Conservation (phyloP, 164 flowering plant genomes). For the Sextonia rubra region DNA sequence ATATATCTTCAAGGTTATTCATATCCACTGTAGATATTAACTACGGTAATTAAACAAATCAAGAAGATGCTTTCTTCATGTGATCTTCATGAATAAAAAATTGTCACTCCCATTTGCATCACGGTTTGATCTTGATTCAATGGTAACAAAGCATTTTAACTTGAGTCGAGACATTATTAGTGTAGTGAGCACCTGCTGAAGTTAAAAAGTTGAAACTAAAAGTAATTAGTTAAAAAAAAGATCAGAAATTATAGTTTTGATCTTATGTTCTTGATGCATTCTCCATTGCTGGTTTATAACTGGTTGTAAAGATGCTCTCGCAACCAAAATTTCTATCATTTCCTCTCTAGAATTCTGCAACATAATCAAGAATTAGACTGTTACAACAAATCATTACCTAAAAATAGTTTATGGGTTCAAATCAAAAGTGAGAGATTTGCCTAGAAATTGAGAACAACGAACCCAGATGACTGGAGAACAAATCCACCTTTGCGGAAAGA, state of each 20-base stretch:
- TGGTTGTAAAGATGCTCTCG: slow-evolving; percentile 78
- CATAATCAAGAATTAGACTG: background rate
- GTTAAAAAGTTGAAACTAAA: too few species aligned
- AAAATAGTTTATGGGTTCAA: background rate
- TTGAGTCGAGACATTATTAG: too few species aligned
- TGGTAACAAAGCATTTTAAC: too few species aligned
- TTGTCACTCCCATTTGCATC: too few species aligned
- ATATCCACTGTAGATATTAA: too few species aligned
- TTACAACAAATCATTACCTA: background rate
- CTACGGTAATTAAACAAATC: too few species aligned
- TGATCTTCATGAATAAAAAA: too few species aligned
- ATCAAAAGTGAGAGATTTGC: slow-evolving; percentile 21
- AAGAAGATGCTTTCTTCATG: too few species aligned
- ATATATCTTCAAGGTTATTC: too few species aligned
- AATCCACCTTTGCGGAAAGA: slow-evolving; percentile 97
- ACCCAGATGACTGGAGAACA: slow-evolving; percentile 37
- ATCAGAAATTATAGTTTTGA: slow-evolving; percentile 37
- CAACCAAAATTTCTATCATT: slow-evolving; percentile 35
- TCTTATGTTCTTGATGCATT: slow-evolving; percentile 50
- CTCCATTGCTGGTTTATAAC: slow-evolving; percentile 83
- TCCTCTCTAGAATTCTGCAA: slow-evolving; percentile 38
- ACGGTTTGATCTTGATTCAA: too few species aligned
- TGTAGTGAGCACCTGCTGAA: too few species aligned
- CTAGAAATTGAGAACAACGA: slow-evolving; percentile 47
- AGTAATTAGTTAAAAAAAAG: too few species aligned